These are phyloP conservation scores for Coemansia sp. DNA, from an alignment of 371 early-diverging fungal genomes.

Conservation along the genomic window DNA sequence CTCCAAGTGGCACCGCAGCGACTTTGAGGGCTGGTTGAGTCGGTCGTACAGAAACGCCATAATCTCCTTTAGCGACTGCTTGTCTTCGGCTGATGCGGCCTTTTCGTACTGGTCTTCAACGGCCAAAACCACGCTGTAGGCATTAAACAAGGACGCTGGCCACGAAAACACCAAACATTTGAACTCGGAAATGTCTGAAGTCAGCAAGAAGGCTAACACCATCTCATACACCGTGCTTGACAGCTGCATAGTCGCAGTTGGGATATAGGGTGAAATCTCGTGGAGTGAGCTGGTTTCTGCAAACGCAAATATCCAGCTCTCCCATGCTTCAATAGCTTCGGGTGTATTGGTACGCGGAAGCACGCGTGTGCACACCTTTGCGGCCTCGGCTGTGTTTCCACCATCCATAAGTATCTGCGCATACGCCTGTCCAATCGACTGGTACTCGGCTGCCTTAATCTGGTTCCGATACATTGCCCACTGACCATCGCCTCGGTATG, in stretches of 20 bases:
- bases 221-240: conserved; percentile 83
- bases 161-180: conserved; percentile 66
- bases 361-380: conserved; percentile 66
- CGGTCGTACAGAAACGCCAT: conserved; percentile 74
- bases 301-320: conserved; percentile 85
- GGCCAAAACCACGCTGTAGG: conserved; percentile 70
- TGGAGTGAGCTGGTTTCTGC: conserved; percentile 70
- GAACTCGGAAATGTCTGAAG: conserved; percentile 45
- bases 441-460: conserved; percentile 36
- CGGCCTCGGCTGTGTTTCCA: conserved; percentile 72
- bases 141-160: conserved; percentile 73
- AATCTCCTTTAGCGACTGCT: conserved; percentile 63
- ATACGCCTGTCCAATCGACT: conserved; percentile 78
- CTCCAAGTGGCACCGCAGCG: conserved; percentile 78
- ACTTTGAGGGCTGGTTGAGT: conserved; percentile 71
- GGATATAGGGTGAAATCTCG: conserved; percentile 75
- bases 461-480: conserved; percentile 42
- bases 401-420: conserved; percentile 69
- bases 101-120: conserved; percentile 62
- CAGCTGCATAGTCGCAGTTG: conserved; percentile 73
- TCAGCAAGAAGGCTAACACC: conserved; percentile 61
- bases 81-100: conserved; percentile 12
- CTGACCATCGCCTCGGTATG: conserved; percentile 27
- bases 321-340: conserved; percentile 75
- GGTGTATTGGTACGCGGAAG: conserved; percentile 53